phyloP scores from a whole-genome alignment of 306 rosid species.

The Prunus mira region DNA sequence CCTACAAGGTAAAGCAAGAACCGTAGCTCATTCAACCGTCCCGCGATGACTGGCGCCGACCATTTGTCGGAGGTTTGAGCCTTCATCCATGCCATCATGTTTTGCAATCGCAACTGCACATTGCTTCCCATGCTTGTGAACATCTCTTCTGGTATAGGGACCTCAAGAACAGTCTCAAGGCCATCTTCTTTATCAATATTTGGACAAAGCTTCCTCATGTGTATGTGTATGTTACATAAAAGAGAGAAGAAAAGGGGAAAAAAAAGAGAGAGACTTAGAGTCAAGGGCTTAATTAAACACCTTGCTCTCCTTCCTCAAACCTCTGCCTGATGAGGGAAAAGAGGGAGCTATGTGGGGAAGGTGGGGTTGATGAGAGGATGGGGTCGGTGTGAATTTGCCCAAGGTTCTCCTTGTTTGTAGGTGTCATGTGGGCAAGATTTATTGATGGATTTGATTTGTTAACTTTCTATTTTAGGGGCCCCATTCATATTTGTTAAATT shows the following conservation, averaged over 20 bases:
- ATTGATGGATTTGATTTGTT: background rate
- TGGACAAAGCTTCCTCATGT: conserved; percentile 85
- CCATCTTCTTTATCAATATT: conserved; percentile 81
- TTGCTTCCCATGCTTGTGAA: conserved; percentile 78
- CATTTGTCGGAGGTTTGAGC: conserved; percentile 76
- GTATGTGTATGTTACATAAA: conserved; percentile 16
- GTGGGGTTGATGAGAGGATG: conserved; percentile 16
- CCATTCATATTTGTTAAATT: background rate
- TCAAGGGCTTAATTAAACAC: conserved; percentile 25
- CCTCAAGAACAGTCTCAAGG: conserved; percentile 88
- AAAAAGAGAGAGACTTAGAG: conserved; percentile 5
- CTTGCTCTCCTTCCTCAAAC: conserved; percentile 15
- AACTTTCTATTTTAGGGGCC: conserved; percentile 1
- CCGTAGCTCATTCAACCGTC: conserved; percentile 73
- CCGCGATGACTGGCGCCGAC: conserved; percentile 54
- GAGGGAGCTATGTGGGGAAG: conserved; percentile 23
- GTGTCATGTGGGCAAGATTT: conserved; percentile 37
- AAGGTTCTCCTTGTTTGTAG: conserved; percentile 72
- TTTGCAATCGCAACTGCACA: conserved; percentile 60
- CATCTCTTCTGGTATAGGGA: conserved; percentile 93
- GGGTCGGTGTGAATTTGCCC: conserved; percentile 14
- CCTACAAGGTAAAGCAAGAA: conserved; percentile 88
- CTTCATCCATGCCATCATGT: conserved; percentile 91
- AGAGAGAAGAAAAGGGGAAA: conserved; percentile 1
- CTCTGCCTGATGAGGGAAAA: conserved; percentile 26